Percentiles rank a stretch among this genome's conserved stretches.
Evolutionary conservation across 257 asterid genomes (phyloP).

Genomic region (Verbascum thapsus): DNA sequence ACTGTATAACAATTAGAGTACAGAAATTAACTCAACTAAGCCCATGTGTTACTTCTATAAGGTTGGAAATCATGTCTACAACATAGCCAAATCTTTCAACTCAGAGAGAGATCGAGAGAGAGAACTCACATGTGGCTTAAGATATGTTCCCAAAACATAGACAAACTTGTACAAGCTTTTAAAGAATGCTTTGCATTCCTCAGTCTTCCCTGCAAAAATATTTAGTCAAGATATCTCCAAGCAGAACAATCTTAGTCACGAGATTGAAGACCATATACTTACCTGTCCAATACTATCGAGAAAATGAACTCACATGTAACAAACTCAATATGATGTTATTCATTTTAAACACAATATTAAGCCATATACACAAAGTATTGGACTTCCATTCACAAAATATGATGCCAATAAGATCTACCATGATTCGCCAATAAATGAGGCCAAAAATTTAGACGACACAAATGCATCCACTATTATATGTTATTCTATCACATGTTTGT

Average conservation of each 20-base stretch:
- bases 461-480: not conserved
- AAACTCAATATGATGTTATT: not conserved
- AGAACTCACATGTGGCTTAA: conserved; percentile 90
- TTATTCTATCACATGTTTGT: not conserved
- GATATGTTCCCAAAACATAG: conserved; percentile 88
- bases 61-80: too few relatives aligned
- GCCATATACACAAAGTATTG: not conserved
- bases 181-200: conserved; percentile 73
- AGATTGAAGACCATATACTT: conserved; percentile 9
- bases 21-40: not conserved
- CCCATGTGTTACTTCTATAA: not conserved
- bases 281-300: too few relatives aligned
- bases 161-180: conserved; percentile 81
- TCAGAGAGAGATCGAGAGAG: conserved; percentile 5
- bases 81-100: not conserved
- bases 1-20: not conserved
- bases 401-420: not conserved
- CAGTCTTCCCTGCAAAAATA: conserved; percentile 69
- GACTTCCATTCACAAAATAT: not conserved
- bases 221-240: conserved; percentile 23
- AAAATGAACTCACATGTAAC: not conserved
- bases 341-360: not conserved
- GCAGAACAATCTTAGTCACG: conserved; percentile 7
- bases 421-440: conserved; percentile 3
- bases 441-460: not conserved